These are phyloP conservation scores for Saxophila tyrrhenica DNA, from an alignment of 495 filamentous ascomycete species.

Conservation along the genomic window DNA sequence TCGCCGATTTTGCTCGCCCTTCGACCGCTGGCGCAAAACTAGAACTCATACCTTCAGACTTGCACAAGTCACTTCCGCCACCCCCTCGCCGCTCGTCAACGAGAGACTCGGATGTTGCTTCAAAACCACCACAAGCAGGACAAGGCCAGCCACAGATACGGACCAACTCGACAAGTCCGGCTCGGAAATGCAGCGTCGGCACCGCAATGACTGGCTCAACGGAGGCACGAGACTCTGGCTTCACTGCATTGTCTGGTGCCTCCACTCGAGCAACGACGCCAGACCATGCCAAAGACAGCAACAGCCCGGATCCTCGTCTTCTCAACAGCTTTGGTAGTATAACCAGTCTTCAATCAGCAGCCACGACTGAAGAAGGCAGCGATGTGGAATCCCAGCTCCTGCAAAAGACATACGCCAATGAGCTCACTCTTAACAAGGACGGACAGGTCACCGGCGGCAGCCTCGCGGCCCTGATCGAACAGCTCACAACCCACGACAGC, in stretches of 20 bases:
- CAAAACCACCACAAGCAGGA: no score
- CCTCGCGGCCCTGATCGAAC: constrained; percentile 81
- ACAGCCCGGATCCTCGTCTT: constrained; percentile 20
- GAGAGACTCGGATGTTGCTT: background rate
- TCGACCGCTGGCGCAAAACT: background rate
- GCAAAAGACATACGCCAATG: constrained; percentile 78
- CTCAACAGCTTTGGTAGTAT: constrained; percentile 30
- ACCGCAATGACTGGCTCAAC: constrained; percentile 49
- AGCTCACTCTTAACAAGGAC: constrained; percentile 86
- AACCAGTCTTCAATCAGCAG: constrained; percentile 26
- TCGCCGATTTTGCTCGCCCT: background rate
- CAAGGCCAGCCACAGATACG: background rate
- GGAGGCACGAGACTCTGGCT: constrained; percentile 76
- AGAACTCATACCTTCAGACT: background rate
- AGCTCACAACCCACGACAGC: constrained; percentile 82
- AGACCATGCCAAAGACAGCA: constrained; percentile 42
- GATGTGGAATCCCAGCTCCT: constrained; percentile 70
- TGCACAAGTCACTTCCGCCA: background rate
- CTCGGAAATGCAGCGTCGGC: constrained; percentile 31
- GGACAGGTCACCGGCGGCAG: constrained; percentile 91
- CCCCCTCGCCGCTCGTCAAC: background rate
- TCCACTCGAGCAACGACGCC: constrained; percentile 89
- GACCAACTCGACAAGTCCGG: background rate
- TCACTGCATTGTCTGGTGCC: constrained; percentile 64
- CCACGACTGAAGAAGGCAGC: constrained; percentile 54